Evolutionary conservation across 192 early-diverging fungal species (phyloP).

Genomic region (Ambispora gerdemannii): DNA sequence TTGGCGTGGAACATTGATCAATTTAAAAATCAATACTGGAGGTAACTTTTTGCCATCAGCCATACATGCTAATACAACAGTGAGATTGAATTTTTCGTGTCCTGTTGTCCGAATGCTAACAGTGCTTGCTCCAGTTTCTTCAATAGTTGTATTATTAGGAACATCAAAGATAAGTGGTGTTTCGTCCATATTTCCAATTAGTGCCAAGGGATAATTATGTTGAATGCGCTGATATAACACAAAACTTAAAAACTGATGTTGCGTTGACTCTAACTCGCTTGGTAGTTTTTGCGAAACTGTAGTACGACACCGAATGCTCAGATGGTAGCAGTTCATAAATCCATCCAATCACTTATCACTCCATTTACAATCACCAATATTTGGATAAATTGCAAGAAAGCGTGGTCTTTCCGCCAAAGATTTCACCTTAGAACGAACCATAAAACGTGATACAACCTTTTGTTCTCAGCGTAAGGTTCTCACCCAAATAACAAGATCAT

Average conservation of each 20-base stretch:
- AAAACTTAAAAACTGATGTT: conserved; percentile 21
- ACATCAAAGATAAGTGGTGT: conserved; percentile 10
- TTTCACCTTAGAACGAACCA: no score
- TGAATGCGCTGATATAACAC: neutral
- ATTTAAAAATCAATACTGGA: neutral
- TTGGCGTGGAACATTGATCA: neutral
- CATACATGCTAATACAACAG: neutral
- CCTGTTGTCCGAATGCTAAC: conserved; percentile 12
- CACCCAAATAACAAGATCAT: neutral
- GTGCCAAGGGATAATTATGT: neutral
- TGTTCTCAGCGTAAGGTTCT: neutral
- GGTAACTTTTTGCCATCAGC: conserved; percentile 8
- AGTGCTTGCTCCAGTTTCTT: neutral
- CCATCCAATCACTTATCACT: neutral
- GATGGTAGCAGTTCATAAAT: neutral
- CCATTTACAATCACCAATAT: neutral
- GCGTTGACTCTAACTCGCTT: neutral
- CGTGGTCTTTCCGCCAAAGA: neutral
- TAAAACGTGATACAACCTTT: no score
- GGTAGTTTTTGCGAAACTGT: no score
- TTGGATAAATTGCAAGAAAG: neutral
- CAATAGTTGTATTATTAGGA: neutral
- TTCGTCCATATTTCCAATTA: conserved; percentile 18
- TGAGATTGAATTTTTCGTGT: conserved; percentile 7
- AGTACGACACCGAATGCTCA: neutral